Base-by-base conservation (phyloP, 1,139 yeast genomes). In the Saccharomyces pastorianus region DNA sequence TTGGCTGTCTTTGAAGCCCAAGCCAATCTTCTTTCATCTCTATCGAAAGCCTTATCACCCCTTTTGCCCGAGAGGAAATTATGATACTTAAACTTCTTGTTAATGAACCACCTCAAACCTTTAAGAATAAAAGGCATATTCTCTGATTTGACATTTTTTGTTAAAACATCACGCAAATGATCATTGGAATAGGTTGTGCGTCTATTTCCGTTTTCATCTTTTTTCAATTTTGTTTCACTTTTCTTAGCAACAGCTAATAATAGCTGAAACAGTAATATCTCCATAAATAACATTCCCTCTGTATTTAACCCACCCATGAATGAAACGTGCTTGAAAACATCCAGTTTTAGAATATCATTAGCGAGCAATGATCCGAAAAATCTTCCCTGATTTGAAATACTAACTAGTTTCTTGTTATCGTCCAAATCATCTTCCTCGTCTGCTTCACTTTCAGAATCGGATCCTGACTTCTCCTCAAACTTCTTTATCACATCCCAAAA, bases 401-500 rank as follows among this genome's bases (percentile, higher is more conserved):
- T 79, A 61, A 78, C 79, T 46, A 88, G 68, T 60, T 81, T 79
- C 11, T 74, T 65, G 51, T 81, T 84, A 26, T 77, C 83, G 56
- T 76, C 47, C 7, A 47, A 20, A 1, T 57, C 66, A 6, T 66
- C 73, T 42, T 67, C 71, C 47, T 71, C 76, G 20, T 59, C 64
- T 64, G 70, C 9, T 66, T 71, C 69, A 41, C 71, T 77, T 4
- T 72, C 77, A 5, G 66, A 71, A 8, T 72, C 76, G 6, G 73
- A 76, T 6, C 70, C 76, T 17, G 2, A 17, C 3, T 61, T 58
- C n/a, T 80, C 77, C 61, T 86, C 96, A 50, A 89, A 74, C 38
- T 84, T 89, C 59, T 83, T 82, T n/a, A 91, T 64, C 51, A 84
- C 77, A 68, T 93, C 96, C 98, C 98, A 95, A 48, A 95, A 76